Conservation (phyloP, 1,284 basidiomycete genomes). For the Ganoderma lucidum region DNA sequence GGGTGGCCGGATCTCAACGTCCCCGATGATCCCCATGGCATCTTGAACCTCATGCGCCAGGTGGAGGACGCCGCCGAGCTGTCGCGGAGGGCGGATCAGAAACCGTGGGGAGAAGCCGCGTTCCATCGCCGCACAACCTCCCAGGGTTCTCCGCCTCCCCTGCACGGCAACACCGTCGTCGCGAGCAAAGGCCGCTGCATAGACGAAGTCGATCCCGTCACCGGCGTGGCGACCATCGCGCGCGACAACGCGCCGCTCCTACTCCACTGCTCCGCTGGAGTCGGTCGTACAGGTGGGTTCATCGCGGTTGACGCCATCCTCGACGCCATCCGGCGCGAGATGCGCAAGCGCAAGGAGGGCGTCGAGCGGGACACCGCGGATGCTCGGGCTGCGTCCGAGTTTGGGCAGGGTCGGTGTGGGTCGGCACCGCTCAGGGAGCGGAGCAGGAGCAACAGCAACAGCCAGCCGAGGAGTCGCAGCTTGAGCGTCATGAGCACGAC, state of each 20-base stretch:
- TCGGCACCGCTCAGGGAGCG: background rate
- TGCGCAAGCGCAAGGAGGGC: conserved; percentile 47
- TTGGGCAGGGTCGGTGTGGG: conserved; percentile 25
- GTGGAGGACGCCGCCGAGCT: conserved; percentile 68
- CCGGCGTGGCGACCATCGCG: conserved; percentile 59
- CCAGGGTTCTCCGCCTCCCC: conserved; percentile 1
- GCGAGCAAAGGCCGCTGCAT: conserved; percentile 17
- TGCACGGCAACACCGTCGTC: conserved; percentile 21
- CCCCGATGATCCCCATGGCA: conserved; percentile 78
- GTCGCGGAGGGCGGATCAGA: conserved; percentile 51
- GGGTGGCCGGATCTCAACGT: conserved; percentile 97
- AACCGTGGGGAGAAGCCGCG: conserved; percentile 47
- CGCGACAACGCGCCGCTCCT: conserved; percentile 63
- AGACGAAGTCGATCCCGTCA: conserved; percentile 52
- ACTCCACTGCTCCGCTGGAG: conserved; percentile 89
- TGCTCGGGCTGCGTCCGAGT: conserved; percentile 24
- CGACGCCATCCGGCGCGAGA: conserved; percentile 77
- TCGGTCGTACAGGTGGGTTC: conserved; percentile 92
- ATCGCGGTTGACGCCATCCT: conserved; percentile 89
- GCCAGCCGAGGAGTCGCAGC: conserved; percentile 30
- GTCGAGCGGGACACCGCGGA: conserved; percentile 30
- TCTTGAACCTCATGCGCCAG: conserved; percentile 74
- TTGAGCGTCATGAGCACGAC: conserved; percentile 32
- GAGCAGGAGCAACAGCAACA: conserved; percentile 25
- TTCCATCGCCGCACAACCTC: conserved; percentile 21